Evolutionary conservation across 805 yeast species (phyloP), one percentile per base, ranked within the genome.

Genomic region (Yarrowia hollandica): DNA sequence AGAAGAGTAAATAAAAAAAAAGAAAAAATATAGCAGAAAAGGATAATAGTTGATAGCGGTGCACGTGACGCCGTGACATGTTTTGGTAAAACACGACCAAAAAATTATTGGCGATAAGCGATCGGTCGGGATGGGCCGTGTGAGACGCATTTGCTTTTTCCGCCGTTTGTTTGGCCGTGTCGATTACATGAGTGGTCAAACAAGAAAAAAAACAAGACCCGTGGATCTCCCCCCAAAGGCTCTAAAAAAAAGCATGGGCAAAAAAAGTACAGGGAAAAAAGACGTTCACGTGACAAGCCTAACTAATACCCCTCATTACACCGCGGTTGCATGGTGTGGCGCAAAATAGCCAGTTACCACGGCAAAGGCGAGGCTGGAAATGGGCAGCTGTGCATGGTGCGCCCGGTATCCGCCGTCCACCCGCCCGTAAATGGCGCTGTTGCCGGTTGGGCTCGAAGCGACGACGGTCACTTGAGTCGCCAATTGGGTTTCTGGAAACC

Each of bases 401-500:
- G 10, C 9, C n/a, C 23, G 12, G 33, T 10, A 12, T 19, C n/a
- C 22, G 33, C 4, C 48, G 6, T 7, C 33, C 2, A 11, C 2
- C 12, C n/a, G 15, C 48, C 14, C 23, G 33, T 11, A 23, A 8
- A 4, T 2, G 5, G 46, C 46, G 5, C 28, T 16, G n/a, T 10
- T 25, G 46, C 26, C 14, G 42, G 21, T 37, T 10, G 42, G 42
- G 30, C 30, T 39, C 21, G 31, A 15, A 25, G 21, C 4, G 21
- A 23, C 15, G 22, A 41, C 31, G 22, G 33, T 30, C 55, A 31
- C 39, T 33, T 33, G 30, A 48, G 35, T 31, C 39, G 30, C 55
- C 39, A 33, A 48, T 48, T 48, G 55, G 55, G 55, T 48, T 48
- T 48, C 21, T 30, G 25, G 26, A 41, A 19, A 30, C 25, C 37